phyloP scores from a whole-genome alignment of 2,329 filamentous ascomycete species.

The Ceratocystis cubensis region DNA sequence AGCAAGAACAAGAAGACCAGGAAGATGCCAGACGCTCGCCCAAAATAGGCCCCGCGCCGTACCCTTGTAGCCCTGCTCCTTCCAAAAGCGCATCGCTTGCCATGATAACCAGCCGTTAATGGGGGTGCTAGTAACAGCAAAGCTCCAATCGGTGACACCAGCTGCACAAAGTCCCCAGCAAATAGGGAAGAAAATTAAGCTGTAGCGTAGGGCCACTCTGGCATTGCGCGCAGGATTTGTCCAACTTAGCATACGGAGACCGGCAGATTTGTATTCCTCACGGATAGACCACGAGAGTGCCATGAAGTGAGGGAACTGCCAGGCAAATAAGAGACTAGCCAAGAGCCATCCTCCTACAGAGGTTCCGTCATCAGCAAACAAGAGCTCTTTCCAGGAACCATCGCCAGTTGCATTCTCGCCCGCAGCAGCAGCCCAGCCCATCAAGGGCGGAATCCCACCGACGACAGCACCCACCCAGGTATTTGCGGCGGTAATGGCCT shows the following conservation, averaged over 20 bases:
- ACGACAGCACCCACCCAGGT: slow-evolving; percentile 93
- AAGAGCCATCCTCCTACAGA: slow-evolving; percentile 76
- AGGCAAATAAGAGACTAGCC: slow-evolving; percentile 73
- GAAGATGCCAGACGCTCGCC: slow-evolving; percentile 95
- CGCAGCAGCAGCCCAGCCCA: slow-evolving; percentile 95
- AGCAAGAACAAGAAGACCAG: slow-evolving; percentile 76
- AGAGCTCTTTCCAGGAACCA: slow-evolving; percentile 64
- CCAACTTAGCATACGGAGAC: slow-evolving; percentile 67
- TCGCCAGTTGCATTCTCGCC: slow-evolving; percentile 70
- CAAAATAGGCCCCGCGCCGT: slow-evolving; percentile 80
- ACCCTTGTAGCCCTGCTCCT: slow-evolving; percentile 61
- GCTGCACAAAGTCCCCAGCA: slow-evolving; percentile 67
- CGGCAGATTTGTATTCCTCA: slow-evolving; percentile 69
- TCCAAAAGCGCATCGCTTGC: slow-evolving; percentile 74
- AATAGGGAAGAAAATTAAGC: slow-evolving; percentile 71
- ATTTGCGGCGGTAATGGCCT: slow-evolving; percentile 73
- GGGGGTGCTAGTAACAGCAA: slow-evolving; percentile 65
- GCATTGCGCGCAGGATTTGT: slow-evolving; percentile 74
- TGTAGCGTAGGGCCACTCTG: slow-evolving; percentile 79
- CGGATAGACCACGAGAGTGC: slow-evolving; percentile 78
- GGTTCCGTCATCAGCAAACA: slow-evolving; percentile 51
- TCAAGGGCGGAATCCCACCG: slow-evolving; percentile 84
- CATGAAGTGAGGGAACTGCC: slow-evolving; percentile 99
- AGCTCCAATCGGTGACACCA: slow-evolving; percentile 75
- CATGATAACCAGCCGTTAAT: slow-evolving; percentile 77